Evolutionary conservation across 1,284 basidiomycete genomes (phyloP).

Genomic region (Sparassis latifolia): DNA sequence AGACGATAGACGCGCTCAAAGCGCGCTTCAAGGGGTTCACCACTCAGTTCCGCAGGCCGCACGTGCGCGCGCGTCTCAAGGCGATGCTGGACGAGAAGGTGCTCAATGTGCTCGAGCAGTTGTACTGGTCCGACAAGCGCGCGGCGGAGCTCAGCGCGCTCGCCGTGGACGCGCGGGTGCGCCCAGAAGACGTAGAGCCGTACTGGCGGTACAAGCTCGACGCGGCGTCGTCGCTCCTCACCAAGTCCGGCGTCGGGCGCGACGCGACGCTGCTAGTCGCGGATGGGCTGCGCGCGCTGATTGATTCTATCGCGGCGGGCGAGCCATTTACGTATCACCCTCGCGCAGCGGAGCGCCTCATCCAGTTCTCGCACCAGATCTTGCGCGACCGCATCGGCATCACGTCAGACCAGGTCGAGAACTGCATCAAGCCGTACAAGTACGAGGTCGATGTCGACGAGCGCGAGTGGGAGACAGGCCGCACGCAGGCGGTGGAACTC

Average conservation of each 20-base stretch:
- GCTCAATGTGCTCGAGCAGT: constrained; percentile 93
- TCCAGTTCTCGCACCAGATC: constrained; percentile 89
- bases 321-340: constrained; percentile 95
- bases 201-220: constrained; percentile 98
- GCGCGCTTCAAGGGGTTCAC: constrained; percentile 86
- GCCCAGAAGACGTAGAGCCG: constrained; percentile 75
- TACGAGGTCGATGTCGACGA: constrained; percentile 91
- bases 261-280: constrained; percentile 94
- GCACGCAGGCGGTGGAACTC: constrained; percentile 68
- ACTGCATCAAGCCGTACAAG: constrained; percentile 99
- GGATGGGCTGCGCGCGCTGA: constrained; percentile 83
- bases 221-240: constrained; percentile 85
- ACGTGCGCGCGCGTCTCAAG: constrained; percentile 86
- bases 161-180: constrained; percentile 65
- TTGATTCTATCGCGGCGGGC: constrained; percentile 80
- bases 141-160: constrained; percentile 71
- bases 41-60: constrained; percentile 81
- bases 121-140: constrained; percentile 94
- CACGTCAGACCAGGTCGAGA: constrained; percentile 98
- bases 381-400: constrained; percentile 87
- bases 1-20: constrained; percentile 93
- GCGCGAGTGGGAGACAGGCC: constrained; percentile 87
- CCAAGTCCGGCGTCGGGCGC: constrained; percentile 95
- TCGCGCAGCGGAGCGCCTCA: constrained; percentile 79
- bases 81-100: constrained; percentile 92